These are phyloP conservation scores for Aspergillus sp. DNA, from an alignment of 2,329 filamentous ascomycete genomes.

Conservation along the genomic window DNA sequence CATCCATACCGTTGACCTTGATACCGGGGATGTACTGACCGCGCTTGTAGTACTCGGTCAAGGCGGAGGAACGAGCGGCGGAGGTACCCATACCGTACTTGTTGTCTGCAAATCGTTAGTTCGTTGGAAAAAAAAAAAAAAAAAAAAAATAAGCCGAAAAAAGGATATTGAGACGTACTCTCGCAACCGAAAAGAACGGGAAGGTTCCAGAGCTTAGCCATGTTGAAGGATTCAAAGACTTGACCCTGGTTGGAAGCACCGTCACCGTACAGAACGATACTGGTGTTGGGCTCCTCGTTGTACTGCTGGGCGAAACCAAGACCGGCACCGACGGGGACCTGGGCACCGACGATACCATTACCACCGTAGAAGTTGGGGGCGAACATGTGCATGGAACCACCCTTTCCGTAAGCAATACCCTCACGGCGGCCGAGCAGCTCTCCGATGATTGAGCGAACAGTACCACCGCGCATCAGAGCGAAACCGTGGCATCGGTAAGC, in stretches of 20 bases:
- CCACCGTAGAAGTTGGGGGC: conserved; percentile 95
- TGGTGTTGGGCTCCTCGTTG: conserved; percentile 78
- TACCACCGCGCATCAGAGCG: conserved; percentile 90
- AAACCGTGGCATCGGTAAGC: conserved; percentile 99
- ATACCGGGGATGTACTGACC: conserved; percentile 99
- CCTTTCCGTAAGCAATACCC: conserved; percentile 98
- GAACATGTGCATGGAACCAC: conserved; percentile 99
- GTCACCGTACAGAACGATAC: conserved; percentile 91
- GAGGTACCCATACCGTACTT: conserved; percentile 99
- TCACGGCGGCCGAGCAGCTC: conserved; percentile 92
- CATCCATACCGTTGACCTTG: conserved; percentile 99
- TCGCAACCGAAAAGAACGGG: conserved; percentile 96
- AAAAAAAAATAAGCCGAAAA: background rate
- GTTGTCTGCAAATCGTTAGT: conserved; percentile 68
- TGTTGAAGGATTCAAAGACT: conserved; percentile 99
- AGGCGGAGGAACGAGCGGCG: conserved; percentile 85
- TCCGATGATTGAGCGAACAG: conserved; percentile 89
- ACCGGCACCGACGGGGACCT: conserved; percentile 95
- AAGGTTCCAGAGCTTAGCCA: conserved; percentile 98
- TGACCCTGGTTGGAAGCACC: conserved; percentile 99
- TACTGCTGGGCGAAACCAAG: conserved; percentile 98
- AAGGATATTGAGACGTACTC: conserved; percentile 63
- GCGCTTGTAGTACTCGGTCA: conserved; percentile 99
- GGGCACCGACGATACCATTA: conserved; percentile 98
- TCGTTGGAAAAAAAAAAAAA: no score